phyloP scores from a whole-genome alignment of 2,329 filamentous ascomycete genomes.

The Ambrosiella cleistominuta region DNA sequence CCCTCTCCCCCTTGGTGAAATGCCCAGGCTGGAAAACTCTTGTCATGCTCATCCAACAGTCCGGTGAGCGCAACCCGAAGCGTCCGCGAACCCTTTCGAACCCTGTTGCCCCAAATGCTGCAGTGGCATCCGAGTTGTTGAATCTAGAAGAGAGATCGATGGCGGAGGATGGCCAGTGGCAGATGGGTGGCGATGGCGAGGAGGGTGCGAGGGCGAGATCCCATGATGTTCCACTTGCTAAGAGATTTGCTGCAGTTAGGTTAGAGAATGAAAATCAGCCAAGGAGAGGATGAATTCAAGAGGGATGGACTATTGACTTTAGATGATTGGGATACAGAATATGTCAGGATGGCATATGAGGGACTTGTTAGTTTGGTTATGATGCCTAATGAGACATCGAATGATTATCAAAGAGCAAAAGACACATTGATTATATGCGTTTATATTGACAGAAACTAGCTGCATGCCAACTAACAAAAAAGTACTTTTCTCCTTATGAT shows the following conservation, averaged over 20 bases:
- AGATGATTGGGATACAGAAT: background rate
- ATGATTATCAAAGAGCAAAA: background rate
- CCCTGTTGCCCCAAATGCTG: background rate
- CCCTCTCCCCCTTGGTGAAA: constrained; percentile 67
- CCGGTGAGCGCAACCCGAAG: constrained; percentile 90
- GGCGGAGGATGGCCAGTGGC: no score
- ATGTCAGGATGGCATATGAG: background rate
- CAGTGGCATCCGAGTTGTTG: no score
- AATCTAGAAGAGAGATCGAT: no score
- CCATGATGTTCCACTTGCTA: constrained; percentile 40
- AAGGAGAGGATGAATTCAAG: background rate
- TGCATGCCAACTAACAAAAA: background rate
- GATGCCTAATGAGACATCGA: background rate
- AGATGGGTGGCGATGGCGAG: no score
- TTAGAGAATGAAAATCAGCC: constrained; percentile 27
- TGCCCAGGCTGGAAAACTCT: constrained; percentile 89
- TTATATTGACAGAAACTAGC: background rate
- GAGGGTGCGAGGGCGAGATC: constrained; percentile 12
- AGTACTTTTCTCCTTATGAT: constrained; percentile 1
- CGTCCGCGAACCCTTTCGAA: constrained; percentile 25
- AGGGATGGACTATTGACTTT: background rate
- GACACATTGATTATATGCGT: constrained; percentile 1
- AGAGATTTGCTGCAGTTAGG: constrained; percentile 50
- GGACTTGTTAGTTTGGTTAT: background rate
- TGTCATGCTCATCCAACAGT: constrained; percentile 82